Evolutionary conservation across 1,284 basidiomycete species (phyloP), one percentile per base, ranked within the genome.

Genomic region (Fomitiporia mediterranea): DNA sequence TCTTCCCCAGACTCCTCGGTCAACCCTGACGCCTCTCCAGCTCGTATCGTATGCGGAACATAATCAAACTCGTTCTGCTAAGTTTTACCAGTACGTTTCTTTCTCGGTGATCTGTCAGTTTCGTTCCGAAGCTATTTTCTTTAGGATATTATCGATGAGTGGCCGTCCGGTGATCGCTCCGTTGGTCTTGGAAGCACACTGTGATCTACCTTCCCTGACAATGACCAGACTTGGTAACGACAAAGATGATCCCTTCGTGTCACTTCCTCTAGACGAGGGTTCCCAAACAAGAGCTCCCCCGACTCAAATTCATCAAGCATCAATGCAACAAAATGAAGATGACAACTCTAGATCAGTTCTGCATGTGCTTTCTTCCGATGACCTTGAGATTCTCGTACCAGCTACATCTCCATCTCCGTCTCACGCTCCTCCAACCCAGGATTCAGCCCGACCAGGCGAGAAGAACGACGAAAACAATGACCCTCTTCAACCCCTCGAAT

Each of bases 41-140:
- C 42, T 57, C 3, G 55, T 57, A 6, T 15, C 55, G 8, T 51
- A 51, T 38, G 49, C 30, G 25, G 48, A 50, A 34, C 55, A 56
- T 34, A 23, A 32, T 7, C 48, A 51, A 21, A 39, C 47, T 21
- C 32, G 27, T 7, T 38, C 47, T 15, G 25, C 48, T 34, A 56
- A 35, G 17, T 56, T 42, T 23, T 5, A 35, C 52, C 40, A 19
- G 52, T 53, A 46, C 13, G 52, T 46, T n/a, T 6, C 13, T 6
- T 28, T 6, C 19, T 19, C 19, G 4, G 6, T 19, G 9, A 30
- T 30, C 3, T 17, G 27, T 4, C 32, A 4, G 21, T n/a, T 43
- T 43, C 9, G n/a, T 37, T 21, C 25, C 21, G 19, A 46, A 30
- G 9, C 27, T 4, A 5, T 13, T 27, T 28, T n/a, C 1, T 13